Evolutionary conservation across 2,329 filamentous ascomycete genomes (phyloP).

Genomic region (Fusarium concolor): DNA sequence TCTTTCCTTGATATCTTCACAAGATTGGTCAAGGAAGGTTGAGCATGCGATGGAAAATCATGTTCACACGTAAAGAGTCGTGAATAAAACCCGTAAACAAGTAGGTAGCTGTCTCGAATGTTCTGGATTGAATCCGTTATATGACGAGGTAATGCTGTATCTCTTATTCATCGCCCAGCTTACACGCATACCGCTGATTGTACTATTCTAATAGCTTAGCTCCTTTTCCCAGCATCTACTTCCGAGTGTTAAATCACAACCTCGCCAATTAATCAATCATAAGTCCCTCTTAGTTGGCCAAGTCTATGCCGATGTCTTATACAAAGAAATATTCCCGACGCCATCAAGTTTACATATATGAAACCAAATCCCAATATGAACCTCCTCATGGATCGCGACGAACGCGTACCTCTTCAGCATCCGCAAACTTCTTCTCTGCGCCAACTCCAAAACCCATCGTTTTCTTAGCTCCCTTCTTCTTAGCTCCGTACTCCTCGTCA

Average conservation of each 20-base stretch:
- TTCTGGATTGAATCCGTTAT: no score
- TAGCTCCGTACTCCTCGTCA: conserved; percentile 93
- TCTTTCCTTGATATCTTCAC: no score
- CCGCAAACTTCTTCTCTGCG: conserved; percentile 50
- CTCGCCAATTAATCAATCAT: conserved; percentile 2
- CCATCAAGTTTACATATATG: conserved; percentile 8
- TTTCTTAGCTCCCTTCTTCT: conserved; percentile 71
- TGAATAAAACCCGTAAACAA: no score
- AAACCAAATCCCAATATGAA: background rate
- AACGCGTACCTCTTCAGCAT: conserved; percentile 60
- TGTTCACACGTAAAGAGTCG: no score
- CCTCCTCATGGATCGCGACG: conserved; percentile 43
- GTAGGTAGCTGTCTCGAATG: no score
- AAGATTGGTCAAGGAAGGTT: no score
- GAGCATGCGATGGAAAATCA: no score
- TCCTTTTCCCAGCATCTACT: background rate
- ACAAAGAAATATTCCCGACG: conserved; percentile 18
- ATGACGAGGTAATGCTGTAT: background rate
- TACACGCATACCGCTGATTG: background rate
- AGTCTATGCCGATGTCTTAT: conserved; percentile 34
- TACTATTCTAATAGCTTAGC: background rate
- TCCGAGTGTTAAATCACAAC: background rate
- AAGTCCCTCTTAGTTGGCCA: conserved; percentile 12
- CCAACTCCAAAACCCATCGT: conserved; percentile 70
- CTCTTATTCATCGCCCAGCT: background rate